Percentiles rank a stretch among this genome's conserved stretches.
Conservation (phyloP, 495 filamentous ascomycete genomes). For the Talaromyces thailandensis region DNA sequence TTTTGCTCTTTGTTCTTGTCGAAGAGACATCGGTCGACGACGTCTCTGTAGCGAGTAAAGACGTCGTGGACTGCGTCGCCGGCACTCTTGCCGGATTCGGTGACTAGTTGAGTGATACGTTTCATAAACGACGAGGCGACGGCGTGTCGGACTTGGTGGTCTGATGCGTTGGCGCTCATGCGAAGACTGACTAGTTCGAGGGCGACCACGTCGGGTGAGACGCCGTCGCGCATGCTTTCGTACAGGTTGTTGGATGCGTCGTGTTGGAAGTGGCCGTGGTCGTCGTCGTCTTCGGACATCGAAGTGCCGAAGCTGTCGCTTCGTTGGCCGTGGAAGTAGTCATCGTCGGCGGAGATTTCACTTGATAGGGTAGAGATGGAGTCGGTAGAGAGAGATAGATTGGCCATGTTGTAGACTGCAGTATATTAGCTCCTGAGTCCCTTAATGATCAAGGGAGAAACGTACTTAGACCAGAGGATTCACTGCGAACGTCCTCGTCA, state of each 20-base stretch:
- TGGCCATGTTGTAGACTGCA: conserved; percentile 59
- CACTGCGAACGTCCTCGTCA: conserved; percentile 33
- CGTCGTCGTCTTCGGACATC: conserved; percentile 49
- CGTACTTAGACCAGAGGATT: conserved; percentile 45
- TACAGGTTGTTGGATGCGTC: conserved; percentile 80
- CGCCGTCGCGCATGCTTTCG: conserved; percentile 64
- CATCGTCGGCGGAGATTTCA: conserved; percentile 26
- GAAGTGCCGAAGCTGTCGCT: conserved; percentile 44
- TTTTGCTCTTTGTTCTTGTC: conserved; percentile 49
- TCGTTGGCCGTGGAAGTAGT: conserved; percentile 27
- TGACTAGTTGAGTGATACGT: conserved; percentile 64
- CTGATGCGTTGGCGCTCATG: conserved; percentile 81
- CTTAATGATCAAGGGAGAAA: neutral
- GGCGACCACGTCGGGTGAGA: conserved; percentile 75
- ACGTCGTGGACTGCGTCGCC: conserved; percentile 58
- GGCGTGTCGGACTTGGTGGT: conserved; percentile 76
- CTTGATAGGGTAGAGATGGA: conserved; percentile 71
- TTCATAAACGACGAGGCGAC: conserved; percentile 79
- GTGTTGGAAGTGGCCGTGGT: conserved; percentile 67
- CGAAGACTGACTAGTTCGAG: conserved; percentile 85
- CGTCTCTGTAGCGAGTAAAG: conserved; percentile 43
- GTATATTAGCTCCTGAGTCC: conserved; percentile 1
- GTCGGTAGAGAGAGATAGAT: conserved; percentile 60
- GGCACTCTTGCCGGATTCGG: conserved; percentile 42
- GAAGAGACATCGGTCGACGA: conserved; percentile 51